phyloP scores from a whole-genome alignment of 345 rosid species.

The Boechera stricta region DNA sequence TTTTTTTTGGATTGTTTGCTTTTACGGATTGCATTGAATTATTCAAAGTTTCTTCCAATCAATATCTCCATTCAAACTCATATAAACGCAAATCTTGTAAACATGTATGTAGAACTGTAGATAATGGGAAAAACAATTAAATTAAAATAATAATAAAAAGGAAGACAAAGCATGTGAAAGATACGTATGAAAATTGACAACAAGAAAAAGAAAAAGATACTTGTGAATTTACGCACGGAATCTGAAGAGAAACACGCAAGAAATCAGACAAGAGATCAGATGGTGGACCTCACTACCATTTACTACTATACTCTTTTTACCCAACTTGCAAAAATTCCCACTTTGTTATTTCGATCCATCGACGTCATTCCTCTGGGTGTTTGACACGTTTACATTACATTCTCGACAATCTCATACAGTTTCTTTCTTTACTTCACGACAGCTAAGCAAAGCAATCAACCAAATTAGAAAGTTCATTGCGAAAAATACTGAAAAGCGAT shows the following conservation, averaged over 20 bases:
- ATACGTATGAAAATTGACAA: conserved; percentile 29
- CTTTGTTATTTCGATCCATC: background rate
- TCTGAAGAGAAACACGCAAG: conserved; percentile 36
- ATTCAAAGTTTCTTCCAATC: too few relatives aligned
- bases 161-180: conserved; percentile 32
- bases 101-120: too few relatives aligned
- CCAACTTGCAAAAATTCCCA: conserved; percentile 12
- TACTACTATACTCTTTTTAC: background rate
- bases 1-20: too few relatives aligned
- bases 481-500: conserved; percentile 2
- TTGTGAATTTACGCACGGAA: conserved; percentile 29
- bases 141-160: background rate
- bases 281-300: background rate
- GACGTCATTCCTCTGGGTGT: conserved; percentile 7
- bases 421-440: background rate
- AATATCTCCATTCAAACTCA: too few relatives aligned
- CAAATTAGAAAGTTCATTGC: background rate
- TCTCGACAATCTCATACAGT: background rate
- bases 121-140: too few relatives aligned
- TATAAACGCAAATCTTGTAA: too few relatives aligned
- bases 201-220: background rate
- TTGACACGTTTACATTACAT: conserved; percentile 13
- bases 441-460: conserved; percentile 9
- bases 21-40: too few relatives aligned
- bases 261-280: conserved; percentile 34